phyloP scores from a whole-genome alignment of 2,329 filamentous ascomycete genomes.

The Penicillium sclerotiorum region DNA sequence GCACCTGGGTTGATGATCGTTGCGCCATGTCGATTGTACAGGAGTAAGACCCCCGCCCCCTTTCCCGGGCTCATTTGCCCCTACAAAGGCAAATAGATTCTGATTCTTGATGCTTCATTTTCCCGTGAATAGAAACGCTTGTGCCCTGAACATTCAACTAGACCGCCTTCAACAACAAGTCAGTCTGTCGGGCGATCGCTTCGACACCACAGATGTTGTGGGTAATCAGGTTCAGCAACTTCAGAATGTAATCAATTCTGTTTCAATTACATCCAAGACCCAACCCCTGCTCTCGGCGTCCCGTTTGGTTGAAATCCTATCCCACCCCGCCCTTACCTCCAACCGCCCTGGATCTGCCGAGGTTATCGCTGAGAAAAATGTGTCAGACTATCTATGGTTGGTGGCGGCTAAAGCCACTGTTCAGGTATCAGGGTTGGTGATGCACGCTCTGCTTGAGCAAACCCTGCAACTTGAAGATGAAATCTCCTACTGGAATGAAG shows the following conservation, averaged over 20 bases:
- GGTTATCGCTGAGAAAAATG: constrained; percentile 53
- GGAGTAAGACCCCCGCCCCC: constrained; percentile 24
- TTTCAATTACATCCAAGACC: constrained; percentile 70
- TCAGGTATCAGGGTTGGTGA: constrained; percentile 81
- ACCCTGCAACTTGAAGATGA: constrained; percentile 83
- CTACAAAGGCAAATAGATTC: not conserved
- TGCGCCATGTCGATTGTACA: constrained; percentile 26
- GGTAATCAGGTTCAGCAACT: constrained; percentile 52
- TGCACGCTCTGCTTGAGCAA: constrained; percentile 77
- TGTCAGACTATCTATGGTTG: constrained; percentile 85
- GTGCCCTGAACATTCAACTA: constrained; percentile 59
- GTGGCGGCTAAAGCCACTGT: constrained; percentile 87
- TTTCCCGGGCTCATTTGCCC: no score
- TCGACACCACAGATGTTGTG: constrained; percentile 27
- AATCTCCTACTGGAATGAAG: constrained; percentile 93
- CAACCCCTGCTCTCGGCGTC: constrained; percentile 62
- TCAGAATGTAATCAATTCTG: constrained; percentile 67
- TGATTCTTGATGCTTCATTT: not conserved
- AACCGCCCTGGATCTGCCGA: not conserved
- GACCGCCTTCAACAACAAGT: constrained; percentile 57
- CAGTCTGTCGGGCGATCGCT: constrained; percentile 9
- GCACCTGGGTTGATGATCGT: no score
- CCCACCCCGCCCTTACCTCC: constrained; percentile 48
- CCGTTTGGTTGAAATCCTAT: constrained; percentile 64
- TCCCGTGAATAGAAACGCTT: constrained; percentile 52